Evolutionary conservation across 148 eudicot species (phyloP), one percentile per base, ranked within the genome.

Genomic region (Linanthus parryae): DNA sequence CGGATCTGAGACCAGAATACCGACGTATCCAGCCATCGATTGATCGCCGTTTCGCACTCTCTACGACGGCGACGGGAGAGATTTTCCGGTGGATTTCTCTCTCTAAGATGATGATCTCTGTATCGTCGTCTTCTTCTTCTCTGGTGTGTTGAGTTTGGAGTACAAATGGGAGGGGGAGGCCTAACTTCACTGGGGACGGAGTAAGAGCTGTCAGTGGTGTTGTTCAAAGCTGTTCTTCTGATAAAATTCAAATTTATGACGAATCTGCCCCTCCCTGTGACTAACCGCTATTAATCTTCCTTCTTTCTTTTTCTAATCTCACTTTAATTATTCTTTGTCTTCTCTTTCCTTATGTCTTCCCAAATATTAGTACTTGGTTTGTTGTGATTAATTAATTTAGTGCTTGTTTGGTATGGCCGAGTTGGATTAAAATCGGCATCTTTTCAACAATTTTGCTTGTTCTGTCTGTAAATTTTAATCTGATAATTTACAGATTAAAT

Each of bases 1-100:
- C 70, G 96, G 96, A 92, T 92, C 98, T 51, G 98, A 92, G 2
- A 84, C 89, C 44, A 92, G 48, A 23, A 92, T 78, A 9, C 98
- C 98, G 4, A 79, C 72, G 43, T 87, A 92, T 22, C 83, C 98
- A 39, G 94, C 87, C 96, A 86, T 64, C 7, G 30, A 24, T 16
- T 19, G 2, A 42, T 15, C 16, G n/a, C 22, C 38, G n/a, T 33
- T 16, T 50, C 55, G 46, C 42, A 35, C 33, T 6, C 39, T 44
- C 38, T 8, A 19, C 11, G n/a, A 17, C 6, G 21, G 3, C 35
- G 10, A 46, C 14, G 35, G 26, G 1, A 46, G 10, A 23, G 11
- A 18, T 44, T 28, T 44, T 24, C 24, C 27, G 44, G 12, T 39
- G 44, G 35, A 10, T 33, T 19, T 55, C 22, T 44, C 54, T 54